These are phyloP conservation scores for Curvularia sp. DNA, from an alignment of 2,329 filamentous ascomycete species.

Conservation along the genomic window DNA sequence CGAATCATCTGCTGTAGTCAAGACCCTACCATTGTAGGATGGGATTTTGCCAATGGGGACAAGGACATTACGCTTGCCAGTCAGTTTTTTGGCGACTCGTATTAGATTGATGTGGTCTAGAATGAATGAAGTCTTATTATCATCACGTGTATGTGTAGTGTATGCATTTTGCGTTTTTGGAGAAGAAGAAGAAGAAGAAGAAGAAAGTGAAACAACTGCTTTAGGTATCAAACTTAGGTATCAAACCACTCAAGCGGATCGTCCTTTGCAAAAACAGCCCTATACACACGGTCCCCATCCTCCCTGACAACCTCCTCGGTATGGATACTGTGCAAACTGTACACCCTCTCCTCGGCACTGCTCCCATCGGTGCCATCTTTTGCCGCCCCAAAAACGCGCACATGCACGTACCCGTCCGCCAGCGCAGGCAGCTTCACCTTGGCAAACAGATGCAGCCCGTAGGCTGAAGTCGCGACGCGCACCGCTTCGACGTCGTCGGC, in stretches of 20 bases:
- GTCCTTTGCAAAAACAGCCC: constrained; percentile 42
- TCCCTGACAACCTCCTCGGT: constrained; percentile 44
- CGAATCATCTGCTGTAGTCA: constrained; percentile 95
- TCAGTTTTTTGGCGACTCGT: constrained; percentile 72
- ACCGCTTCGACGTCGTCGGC: constrained; percentile 36
- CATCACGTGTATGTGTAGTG: too few species aligned
- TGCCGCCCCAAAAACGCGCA: constrained; percentile 42
- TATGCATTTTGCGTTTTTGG: too few species aligned
- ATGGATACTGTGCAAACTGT: constrained; percentile 47
- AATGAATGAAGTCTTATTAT: constrained; percentile 22
- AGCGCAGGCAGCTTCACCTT: constrained; percentile 38
- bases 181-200: too few species aligned
- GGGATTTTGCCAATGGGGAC: constrained; percentile 95
- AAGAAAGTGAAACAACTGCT: not conserved
- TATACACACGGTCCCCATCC: constrained; percentile 41
- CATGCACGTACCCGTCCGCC: constrained; percentile 41
- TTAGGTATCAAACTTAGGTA: constrained; percentile 33
- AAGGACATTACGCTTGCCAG: constrained; percentile 78
- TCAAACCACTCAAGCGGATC: constrained; percentile 48
- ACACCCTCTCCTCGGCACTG: constrained; percentile 40
- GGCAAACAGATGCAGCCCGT: constrained; percentile 44
- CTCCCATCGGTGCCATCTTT: constrained; percentile 47
- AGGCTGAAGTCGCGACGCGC: constrained; percentile 41
- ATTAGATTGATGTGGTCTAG: constrained; percentile 16
- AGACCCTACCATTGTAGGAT: constrained; percentile 89